A percentile compares a stretch with the other conserved stretches of the same genome.
phyloP scores from a whole-genome alignment of 495 filamentous ascomycete genomes.

The Xanthoparmelia taractica region DNA sequence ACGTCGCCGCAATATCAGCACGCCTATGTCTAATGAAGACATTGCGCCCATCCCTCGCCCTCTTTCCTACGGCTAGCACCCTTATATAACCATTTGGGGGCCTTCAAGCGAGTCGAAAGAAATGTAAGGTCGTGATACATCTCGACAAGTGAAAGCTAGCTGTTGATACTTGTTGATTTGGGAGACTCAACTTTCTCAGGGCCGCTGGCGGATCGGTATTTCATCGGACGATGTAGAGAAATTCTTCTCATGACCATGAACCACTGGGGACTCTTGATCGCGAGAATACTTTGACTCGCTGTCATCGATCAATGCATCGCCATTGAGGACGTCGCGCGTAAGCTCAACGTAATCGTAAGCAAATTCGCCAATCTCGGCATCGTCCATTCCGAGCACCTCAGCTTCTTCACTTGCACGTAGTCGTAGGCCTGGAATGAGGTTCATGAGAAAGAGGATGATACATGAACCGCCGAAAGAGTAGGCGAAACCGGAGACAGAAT shows the following conservation, averaged over 20 bases:
- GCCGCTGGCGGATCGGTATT: slow-evolving; percentile 9
- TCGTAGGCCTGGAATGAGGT: slow-evolving; percentile 73
- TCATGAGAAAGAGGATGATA: slow-evolving; percentile 80
- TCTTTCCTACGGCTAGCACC: too few relatives aligned
- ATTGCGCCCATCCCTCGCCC: not conserved
- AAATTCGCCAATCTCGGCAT: slow-evolving; percentile 94
- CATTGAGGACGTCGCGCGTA: slow-evolving; percentile 69
- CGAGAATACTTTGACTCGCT: slow-evolving; percentile 23
- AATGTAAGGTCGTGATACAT: not conserved
- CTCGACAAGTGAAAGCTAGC: not conserved
- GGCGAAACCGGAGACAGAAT: slow-evolving; percentile 70
- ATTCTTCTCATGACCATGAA: slow-evolving; percentile 21
- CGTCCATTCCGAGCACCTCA: slow-evolving; percentile 87
- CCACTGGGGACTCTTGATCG: slow-evolving; percentile 22
- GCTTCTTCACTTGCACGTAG: slow-evolving; percentile 77
- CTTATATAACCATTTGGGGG: too few relatives aligned
- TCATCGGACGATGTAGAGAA: slow-evolving; percentile 21
- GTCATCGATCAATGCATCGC: slow-evolving; percentile 38
- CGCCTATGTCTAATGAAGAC: not conserved
- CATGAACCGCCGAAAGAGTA: slow-evolving; percentile 86
- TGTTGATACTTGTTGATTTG: not conserved
- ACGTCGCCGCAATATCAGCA: not conserved
- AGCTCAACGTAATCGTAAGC: slow-evolving; percentile 98
- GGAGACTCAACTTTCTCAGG: not conserved
- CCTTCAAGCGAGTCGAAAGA: not conserved